Evolutionary conservation across 495 filamentous ascomycete species (phyloP), one percentile per base, ranked within the genome.

Genomic region (Penicillium lividum): DNA sequence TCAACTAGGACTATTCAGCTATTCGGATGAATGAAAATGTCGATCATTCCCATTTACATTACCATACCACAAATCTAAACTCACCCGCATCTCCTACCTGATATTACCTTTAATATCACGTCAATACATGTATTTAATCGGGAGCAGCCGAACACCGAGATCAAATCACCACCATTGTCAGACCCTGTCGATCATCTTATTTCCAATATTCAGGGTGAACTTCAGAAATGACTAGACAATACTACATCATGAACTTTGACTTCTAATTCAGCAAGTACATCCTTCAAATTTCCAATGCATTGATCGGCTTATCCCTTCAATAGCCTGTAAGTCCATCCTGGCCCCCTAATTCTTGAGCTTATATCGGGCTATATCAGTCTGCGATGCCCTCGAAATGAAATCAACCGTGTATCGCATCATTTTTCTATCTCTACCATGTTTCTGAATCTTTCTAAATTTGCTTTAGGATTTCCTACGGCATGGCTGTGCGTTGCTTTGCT

Each of bases 61-160:
- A 29, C 18, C 38, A 30, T 53, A 44, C 51, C 18, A 25, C 16
- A 6, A 29, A 42, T 29, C 13, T 29, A n/a, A 34, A 53, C 36
- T 43, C 36, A 43, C 25, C 31, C 51, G 34, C 51, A 40, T 43
- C 2, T 28, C 2, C 31, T 30, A 34, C 13, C 34, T n/a, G 3
- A 15, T 6, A 11, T 5, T 1, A 25, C 9, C 33, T 57, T 40
- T 53, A 7, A 38, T 46, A 18, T 36, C 49, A 46, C 40, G 49
- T 47, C 42, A 53, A 47, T 28, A 43, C 40, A 30, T 7, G 28
- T 28, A 36, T 36, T 59, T 28, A 49, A 5, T 58, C 62, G 62
- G 62, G 61, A 59, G 29, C 58, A 58, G 58, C 62, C 62, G 62
- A 65, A 58, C 62, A 58, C 62, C 62, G 62, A 55, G 29, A n/a